Conservation (phyloP, 2,329 filamentous ascomycete species). For the Penicillium sp. region DNA sequence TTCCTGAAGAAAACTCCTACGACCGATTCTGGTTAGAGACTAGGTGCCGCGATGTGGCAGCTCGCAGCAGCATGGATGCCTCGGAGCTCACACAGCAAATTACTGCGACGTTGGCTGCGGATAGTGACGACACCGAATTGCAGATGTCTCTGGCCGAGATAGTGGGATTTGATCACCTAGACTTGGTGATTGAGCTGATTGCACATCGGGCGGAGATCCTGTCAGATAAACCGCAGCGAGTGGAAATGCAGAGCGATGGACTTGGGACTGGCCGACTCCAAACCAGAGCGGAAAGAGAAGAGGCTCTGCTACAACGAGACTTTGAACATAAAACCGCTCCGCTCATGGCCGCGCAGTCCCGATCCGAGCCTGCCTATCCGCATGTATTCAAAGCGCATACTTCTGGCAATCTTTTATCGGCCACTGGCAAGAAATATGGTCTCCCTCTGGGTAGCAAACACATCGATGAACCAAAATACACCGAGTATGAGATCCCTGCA, state of each 20-base stretch:
- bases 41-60: conserved; percentile 63
- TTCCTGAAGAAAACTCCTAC: conserved; percentile 40
- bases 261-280: conserved; percentile 55
- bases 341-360: conserved; percentile 64
- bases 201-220: conserved; percentile 66
- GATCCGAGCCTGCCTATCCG: conserved; percentile 71
- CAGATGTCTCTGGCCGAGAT: conserved; percentile 86
- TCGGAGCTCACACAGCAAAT: conserved; percentile 73
- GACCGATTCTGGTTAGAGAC: conserved; percentile 64
- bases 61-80: conserved; percentile 59
- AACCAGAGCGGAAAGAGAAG: conserved; percentile 70
- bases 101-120: conserved; percentile 63
- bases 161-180: conserved; percentile 86
- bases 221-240: conserved; percentile 30
- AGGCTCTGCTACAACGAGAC: conserved; percentile 68
- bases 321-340: conserved; percentile 72
- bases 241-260: conserved; percentile 41
- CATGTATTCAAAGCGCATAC: conserved; percentile 84
- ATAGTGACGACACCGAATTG: conserved; percentile 72
- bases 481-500: conserved; percentile 83
- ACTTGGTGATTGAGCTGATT: conserved; percentile 88
- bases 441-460: conserved; percentile 70
- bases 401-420: conserved; percentile 78
- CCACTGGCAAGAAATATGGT: conserved; percentile 73
- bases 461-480: conserved; percentile 70